Base-by-base conservation (phyloP, 2,329 filamentous ascomycete genomes). In the Diaporthe nobilis region DNA sequence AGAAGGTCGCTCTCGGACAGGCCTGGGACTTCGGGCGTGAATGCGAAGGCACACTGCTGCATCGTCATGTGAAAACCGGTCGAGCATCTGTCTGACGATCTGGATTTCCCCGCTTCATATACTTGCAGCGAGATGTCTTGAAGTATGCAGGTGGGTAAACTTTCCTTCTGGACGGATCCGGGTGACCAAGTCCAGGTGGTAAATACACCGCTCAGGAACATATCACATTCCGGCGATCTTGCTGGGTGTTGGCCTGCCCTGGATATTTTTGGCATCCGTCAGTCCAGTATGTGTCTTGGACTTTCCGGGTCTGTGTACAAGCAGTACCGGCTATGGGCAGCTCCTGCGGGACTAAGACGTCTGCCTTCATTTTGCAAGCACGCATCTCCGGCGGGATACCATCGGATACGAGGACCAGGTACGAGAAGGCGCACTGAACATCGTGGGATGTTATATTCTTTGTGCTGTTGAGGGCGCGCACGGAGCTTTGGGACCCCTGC, bases 121-220 rank as follows among this genome's bases (percentile, higher is more conserved):
- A 63, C 20, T 8, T 63, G 60, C 60, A 44, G 60, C 44, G 28
- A 67, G 63, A 7, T 70, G 65, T 70, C 47, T 70, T 25, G n/a
- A 70, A 55, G n/a, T 20, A 53, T 70, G 65, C 65, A 70, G 47
- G 31, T n/a, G 47, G 47, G 31, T 17, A 25, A 68, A 44, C 5
- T 68, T 25, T 31, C 63, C 47, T 20, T 51, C 20, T 34, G 31
- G 63, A 53, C 31, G 44, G 63, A 53, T n/a, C 63, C 47, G 28
- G 10, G 44, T 31, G n/a, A 10, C 2, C 22, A n/a, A 22, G 22
- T 5, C 34, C 31, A 39, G 22, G 22, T 15, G 31, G 37, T 25
- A 28, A 7, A 20, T n/a, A 12, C 58, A 44, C 55, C 55, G 55
- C 20, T 39, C 57, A 39, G 57, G 34, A 31, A 60, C 34, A n/a